Evolutionary conservation across 805 yeast species (phyloP).

Genomic region (Myxozyma geophila): DNA sequence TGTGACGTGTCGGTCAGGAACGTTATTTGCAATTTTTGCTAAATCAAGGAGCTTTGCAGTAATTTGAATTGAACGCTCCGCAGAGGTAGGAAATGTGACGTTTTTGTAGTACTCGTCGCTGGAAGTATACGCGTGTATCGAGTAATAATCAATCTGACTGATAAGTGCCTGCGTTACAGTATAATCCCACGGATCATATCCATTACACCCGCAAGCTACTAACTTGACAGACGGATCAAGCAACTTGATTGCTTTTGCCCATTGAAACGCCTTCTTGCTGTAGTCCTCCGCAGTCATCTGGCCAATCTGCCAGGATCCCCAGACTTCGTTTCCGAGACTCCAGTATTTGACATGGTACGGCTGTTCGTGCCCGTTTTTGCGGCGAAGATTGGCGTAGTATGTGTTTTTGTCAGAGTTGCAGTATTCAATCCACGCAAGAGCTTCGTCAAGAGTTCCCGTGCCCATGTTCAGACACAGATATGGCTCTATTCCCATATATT

Average conservation of each 20-base stretch:
- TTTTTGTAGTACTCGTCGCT: slow-evolving; percentile 41
- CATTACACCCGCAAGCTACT: slow-evolving; percentile 45
- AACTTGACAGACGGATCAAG: slow-evolving; percentile 43
- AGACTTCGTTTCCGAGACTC: slow-evolving; percentile 48
- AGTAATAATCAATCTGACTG: slow-evolving; percentile 42
- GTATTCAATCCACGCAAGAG: slow-evolving; percentile 47
- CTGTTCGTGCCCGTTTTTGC: slow-evolving; percentile 46
- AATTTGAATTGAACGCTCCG: slow-evolving; percentile 45
- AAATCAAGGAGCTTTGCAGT: slow-evolving; percentile 43
- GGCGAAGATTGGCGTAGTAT: slow-evolving; percentile 46
- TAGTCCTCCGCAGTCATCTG: slow-evolving; percentile 45
- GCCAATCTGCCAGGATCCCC: slow-evolving; percentile 49
- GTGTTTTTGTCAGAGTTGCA: slow-evolving; percentile 45
- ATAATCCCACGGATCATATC: slow-evolving; percentile 45
- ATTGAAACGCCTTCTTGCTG: slow-evolving; percentile 43
- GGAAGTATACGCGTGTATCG: slow-evolving; percentile 46
- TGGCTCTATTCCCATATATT: slow-evolving; percentile 44
- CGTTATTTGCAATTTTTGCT: slow-evolving; percentile 41
- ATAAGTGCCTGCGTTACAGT: slow-evolving; percentile 41
- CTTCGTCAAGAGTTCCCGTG: slow-evolving; percentile 48
- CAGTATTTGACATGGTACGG: slow-evolving; percentile 48
- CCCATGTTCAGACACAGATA: slow-evolving; percentile 48
- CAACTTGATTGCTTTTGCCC: slow-evolving; percentile 47
- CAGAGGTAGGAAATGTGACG: slow-evolving; percentile 44
- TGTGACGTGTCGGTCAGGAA: slow-evolving; percentile 36